Evolutionary conservation across 768 basidiomycete genomes (phyloP), one percentile per base, ranked within the genome.

Genomic region (Trametes elegans): DNA sequence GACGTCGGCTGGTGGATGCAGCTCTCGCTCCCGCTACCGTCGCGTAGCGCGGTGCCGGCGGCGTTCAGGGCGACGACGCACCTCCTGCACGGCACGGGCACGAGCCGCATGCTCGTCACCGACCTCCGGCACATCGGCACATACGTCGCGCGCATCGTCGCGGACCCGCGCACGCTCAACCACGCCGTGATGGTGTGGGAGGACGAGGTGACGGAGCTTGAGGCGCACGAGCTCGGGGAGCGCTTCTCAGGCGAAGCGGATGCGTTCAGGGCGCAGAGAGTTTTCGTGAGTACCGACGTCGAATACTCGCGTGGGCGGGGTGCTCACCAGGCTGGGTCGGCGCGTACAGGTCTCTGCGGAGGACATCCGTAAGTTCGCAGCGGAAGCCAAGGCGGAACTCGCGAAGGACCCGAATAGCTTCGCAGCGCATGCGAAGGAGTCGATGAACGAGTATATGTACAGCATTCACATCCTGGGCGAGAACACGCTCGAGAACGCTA

Each of bases 1-100:
- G 69, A 70, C 44, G 66, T 68, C n/a, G 68, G 70, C 5, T 68
- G 59, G 57, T 71, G 71, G 70, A 62, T 63, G 60, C 67, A 71
- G 48, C 14, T 62, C 7, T 6, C 52, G 9, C 41, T 64, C 7
- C 52, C 63, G 3, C 27, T 41, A 9, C 39, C 38, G 3, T 14
- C 45, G 18, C 44, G 35, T 1, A 48, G 36, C 21, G 31, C 19
- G 16, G 23, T 31, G 3, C 29, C 32, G 3, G 27, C 16, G 13
- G 6, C 23, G 31, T 19, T 41, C 5, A 52, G 43, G 35, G 41
- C 28, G 10, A n/a, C 7, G 5, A 48, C 49, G 3, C 26, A 48
- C 16, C 49, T 38, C 29, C 16, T 66, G 26, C 62, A 64, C 55
- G 62, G 54, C 1, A 41, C 41, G 9, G 67, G 67, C 7, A 53